Conservation (phyloP, 225 moss, liverwort and hornwort species). For the Rhytidiadelphus loreus region DNA sequence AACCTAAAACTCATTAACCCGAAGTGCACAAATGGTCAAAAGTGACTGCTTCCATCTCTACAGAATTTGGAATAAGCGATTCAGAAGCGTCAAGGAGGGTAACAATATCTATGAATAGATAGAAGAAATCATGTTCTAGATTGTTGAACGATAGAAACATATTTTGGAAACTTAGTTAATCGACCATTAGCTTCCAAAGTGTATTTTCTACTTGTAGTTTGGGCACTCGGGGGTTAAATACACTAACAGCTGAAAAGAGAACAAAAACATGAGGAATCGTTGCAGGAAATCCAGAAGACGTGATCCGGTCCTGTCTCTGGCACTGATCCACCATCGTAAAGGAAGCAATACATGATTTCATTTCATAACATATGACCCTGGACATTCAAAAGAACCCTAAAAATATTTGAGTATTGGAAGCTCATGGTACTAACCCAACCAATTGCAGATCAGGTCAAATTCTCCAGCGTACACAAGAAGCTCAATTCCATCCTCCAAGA, state of each 20-base stretch:
- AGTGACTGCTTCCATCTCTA: background rate
- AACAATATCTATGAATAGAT: background rate
- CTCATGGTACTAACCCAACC: conserved; percentile 38
- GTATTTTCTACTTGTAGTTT: background rate
- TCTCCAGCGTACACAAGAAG: conserved; percentile 60
- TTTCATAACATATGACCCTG: background rate
- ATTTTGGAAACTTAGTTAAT: background rate
- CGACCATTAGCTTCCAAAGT: background rate
- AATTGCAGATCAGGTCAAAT: conserved; percentile 60
- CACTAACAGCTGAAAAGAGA: background rate
- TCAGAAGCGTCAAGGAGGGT: background rate
- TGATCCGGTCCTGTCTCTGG: background rate
- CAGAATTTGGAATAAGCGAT: background rate
- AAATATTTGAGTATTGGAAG: background rate
- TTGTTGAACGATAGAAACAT: background rate
- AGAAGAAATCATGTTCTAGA: background rate
- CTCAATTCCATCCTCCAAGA: conserved; percentile 51
- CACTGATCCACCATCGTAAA: background rate
- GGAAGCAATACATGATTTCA: background rate
- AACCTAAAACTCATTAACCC: background rate
- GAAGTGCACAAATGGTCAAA: background rate
- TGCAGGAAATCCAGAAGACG: background rate
- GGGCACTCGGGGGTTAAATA: background rate
- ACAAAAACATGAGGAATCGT: background rate
- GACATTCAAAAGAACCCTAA: background rate